Conservation (phyloP, 257 asterid species). For the Penstemon barbatus region DNA sequence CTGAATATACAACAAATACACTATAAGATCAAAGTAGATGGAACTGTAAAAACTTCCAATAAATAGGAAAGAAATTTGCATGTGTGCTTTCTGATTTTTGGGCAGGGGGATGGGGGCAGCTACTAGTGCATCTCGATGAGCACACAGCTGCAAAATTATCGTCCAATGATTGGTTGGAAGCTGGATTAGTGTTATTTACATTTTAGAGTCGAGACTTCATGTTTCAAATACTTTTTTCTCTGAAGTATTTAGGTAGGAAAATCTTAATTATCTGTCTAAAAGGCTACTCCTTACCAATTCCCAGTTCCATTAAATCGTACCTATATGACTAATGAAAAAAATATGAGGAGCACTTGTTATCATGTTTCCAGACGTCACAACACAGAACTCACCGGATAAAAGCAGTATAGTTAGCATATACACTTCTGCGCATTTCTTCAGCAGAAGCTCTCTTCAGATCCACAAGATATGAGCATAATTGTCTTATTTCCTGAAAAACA, state of each 20-base stretch:
- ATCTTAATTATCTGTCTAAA: slow-evolving; percentile 13
- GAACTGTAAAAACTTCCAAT: neutral
- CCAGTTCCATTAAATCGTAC: slow-evolving; percentile 7
- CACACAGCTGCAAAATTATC: slow-evolving; percentile 8
- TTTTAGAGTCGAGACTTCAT: slow-evolving; percentile 3
- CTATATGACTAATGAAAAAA: slow-evolving; percentile 12
- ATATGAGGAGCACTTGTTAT: neutral
- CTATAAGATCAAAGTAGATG: neutral
- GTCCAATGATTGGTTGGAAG: slow-evolving; percentile 16
- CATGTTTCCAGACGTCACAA: slow-evolving; percentile 9
- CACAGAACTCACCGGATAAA: slow-evolving; percentile 80
- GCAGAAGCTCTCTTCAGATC: slow-evolving; percentile 98
- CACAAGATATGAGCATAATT: slow-evolving; percentile 82
- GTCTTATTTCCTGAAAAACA: slow-evolving; percentile 85
- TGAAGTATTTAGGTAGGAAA: neutral
- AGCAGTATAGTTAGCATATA: slow-evolving; percentile 92
- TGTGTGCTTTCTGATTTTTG: neutral
- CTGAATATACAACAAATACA: neutral
- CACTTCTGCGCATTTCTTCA: slow-evolving; percentile 99
- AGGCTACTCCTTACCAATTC: slow-evolving; percentile 22
- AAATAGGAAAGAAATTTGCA: neutral
- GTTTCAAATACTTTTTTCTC: neutral
- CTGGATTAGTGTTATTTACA: neutral
- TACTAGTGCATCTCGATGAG: slow-evolving; percentile 6
- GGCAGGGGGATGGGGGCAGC: slow-evolving; percentile 1